Evolutionary conservation across 805 yeast species (phyloP), one percentile per base, ranked within the genome.

Genomic region (Gaillardinia entomophila): DNA sequence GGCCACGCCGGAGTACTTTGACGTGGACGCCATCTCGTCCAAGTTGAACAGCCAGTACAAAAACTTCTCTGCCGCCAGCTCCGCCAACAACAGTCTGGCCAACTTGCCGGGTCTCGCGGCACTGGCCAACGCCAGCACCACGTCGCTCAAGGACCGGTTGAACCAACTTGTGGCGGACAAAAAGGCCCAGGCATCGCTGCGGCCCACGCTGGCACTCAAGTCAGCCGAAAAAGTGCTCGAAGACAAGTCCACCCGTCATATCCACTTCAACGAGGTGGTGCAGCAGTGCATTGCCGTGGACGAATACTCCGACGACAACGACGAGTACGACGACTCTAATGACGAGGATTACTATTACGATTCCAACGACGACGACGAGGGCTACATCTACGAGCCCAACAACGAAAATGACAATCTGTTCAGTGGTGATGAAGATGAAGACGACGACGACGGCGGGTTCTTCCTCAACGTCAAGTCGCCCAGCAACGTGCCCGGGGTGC

Each of bases 191-290:
- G 12, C 16, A 3, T 10, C 27, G 6, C 24, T 7, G 24, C 6
- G 12, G n/a, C n/a, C 24, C 12, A 7, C 24, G 6, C 8, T 6
- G 22, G 22, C 22, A 18, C 22, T 10, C 8, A n/a, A 23, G 10
- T n/a, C 13, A 6, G 6, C n/a, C 13, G 27, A 10, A 6, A 6
- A 12, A 4, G 16, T 25, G 7, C 16, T 6, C 5, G 10, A 10
- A 14, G 11, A n/a, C 6, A 66, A 64, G 35, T 59, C 54, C 24
- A 69, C 62, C 43, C 75, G 94, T 39, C 95, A 75, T 46, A 89
- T 92, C 40, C 97, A 89, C 58, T 92, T 92, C 62, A 92, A 82
- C 55, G 94, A 87, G 53, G 77, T 88, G 33, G 99, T 92, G 20
- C 89, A 87, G 55, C 99, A 92, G 57, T 92, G 98, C 57, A 79